These are phyloP conservation scores for Quillaja saponaria DNA, from an alignment of 306 rosid species.

Conservation along the genomic window DNA sequence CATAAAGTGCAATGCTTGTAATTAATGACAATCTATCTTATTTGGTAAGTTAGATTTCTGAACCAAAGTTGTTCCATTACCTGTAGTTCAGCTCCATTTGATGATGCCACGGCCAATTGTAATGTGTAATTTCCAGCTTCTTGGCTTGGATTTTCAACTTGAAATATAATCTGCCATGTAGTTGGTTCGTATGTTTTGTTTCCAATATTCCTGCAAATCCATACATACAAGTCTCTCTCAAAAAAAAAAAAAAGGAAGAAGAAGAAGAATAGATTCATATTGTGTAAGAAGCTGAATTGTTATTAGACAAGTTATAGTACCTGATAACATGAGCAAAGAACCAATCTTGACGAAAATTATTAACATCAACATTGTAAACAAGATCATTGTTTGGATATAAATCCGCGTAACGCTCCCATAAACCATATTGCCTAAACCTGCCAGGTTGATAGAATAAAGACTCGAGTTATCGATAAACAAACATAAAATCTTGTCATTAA, in stretches of 20 bases:
- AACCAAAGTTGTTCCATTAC: constrained; percentile 23
- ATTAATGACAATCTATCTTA: neutral
- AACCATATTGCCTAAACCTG: constrained; percentile 70
- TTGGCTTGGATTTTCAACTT: constrained; percentile 20
- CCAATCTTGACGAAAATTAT: constrained; percentile 46
- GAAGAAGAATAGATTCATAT: too few relatives aligned
- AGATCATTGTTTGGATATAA: constrained; percentile 51
- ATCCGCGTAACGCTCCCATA: constrained; percentile 63
- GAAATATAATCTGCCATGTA: constrained; percentile 67
- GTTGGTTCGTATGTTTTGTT: constrained; percentile 42
- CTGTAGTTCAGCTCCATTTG: constrained; percentile 49
- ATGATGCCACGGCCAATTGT: constrained; percentile 68
- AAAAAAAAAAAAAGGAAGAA: too few relatives aligned
- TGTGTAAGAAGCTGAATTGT: too few relatives aligned
- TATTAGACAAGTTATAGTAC: too few relatives aligned
- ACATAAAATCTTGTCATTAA: too few relatives aligned
- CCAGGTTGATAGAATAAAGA: neutral
- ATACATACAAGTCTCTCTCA: too few relatives aligned
- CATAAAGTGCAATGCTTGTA: neutral
- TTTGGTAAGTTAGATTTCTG: neutral
- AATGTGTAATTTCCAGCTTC: constrained; percentile 60
- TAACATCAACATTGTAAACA: constrained; percentile 35
- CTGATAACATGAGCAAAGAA: constrained; percentile 63
- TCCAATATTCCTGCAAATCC: constrained; percentile 36
- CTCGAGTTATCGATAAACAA: too few relatives aligned